Evolutionary conservation across 1,139 yeast genomes (phyloP), one percentile per base, ranked within the genome.

Genomic region (Yamadazyma epiphylla): DNA sequence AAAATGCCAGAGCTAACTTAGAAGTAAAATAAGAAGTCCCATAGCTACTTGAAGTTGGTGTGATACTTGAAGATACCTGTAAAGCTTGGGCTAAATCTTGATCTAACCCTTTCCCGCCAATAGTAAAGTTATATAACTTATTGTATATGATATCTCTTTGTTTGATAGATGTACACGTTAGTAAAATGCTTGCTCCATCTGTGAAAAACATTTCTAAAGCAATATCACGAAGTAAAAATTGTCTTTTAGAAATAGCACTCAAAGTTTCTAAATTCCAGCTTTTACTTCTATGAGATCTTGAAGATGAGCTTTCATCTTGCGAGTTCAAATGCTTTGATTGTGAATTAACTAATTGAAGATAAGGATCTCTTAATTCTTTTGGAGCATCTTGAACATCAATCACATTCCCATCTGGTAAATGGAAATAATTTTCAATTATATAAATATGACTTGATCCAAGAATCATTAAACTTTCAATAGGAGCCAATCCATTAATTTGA

Each of bases 141-240:
- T 60, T 53, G 49, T 74, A 74, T 7, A 82, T 68, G 0, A 58
- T 39, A 48, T 85, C 86, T 36, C 95, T 60, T 21, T 67, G 70
- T 25, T 55, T 61, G 2, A 65, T 58, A 15, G 68, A 61, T 19
- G 70, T 54, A 29, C 82, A 74, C 0, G 88, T 82, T 3, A 80
- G 60, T 35, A 82, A 55, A 22, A 79, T 65, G 41, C 84, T 79
- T 3, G 80, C 74, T 0, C 94, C 94, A 51, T 81, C 80, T 19
- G 70, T 69, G 51, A 84, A 83, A 42, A 84, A 79, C 51, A 85
- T 58, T 46, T 86, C 96, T 25, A 85, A 49, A 0, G 89, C 95
- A 31, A 81, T 83, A 51, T 85, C 94, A 33, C 95, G 58, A 13
- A 85, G 61, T 15, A 86, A 53, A 45, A 85, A 86, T 27, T 82